Evolutionary conservation across 1,284 basidiomycete species (phyloP).

Genomic region (Meira miltonrushii): DNA sequence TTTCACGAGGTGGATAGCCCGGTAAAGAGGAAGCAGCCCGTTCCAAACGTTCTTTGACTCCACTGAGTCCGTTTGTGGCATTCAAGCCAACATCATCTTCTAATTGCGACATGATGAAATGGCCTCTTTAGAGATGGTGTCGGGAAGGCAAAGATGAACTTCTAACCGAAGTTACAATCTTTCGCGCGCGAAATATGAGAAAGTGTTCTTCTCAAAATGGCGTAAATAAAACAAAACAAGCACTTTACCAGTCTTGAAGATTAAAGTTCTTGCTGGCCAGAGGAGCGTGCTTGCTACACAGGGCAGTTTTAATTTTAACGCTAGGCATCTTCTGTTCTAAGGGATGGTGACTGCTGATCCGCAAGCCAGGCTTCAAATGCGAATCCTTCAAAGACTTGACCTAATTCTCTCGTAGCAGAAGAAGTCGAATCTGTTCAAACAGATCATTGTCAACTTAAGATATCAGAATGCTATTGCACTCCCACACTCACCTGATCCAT

Average conservation of each 20-base stretch:
- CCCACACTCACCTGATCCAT: constrained; percentile 29
- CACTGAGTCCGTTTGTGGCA: neutral
- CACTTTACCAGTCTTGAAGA: neutral
- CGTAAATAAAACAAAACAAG: too few relatives aligned
- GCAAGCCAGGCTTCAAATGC: constrained; percentile 33
- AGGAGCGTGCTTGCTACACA: neutral
- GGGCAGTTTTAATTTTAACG: neutral
- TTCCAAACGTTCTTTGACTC: neutral
- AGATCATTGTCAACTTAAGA: neutral
- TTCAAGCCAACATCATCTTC: too few relatives aligned
- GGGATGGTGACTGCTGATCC: constrained; percentile 10
- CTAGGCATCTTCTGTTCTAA: too few relatives aligned
- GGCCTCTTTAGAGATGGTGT: too few relatives aligned
- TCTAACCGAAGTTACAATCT: too few relatives aligned
- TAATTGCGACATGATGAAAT: too few relatives aligned
- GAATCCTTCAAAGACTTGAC: constrained; percentile 36
- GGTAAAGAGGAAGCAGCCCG: constrained; percentile 6
- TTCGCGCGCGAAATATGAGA: too few relatives aligned
- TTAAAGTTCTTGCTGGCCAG: neutral
- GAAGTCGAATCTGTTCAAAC: constrained; percentile 18
- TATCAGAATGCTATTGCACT: neutral
- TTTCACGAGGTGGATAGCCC: neutral
- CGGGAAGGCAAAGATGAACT: too few relatives aligned
- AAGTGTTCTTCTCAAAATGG: too few relatives aligned
- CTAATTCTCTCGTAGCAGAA: constrained; percentile 26